Percentiles rank a stretch among this genome's conserved stretches.
Evolutionary conservation across 306 rosid genomes (phyloP).

Genomic region (Castanea crenata): DNA sequence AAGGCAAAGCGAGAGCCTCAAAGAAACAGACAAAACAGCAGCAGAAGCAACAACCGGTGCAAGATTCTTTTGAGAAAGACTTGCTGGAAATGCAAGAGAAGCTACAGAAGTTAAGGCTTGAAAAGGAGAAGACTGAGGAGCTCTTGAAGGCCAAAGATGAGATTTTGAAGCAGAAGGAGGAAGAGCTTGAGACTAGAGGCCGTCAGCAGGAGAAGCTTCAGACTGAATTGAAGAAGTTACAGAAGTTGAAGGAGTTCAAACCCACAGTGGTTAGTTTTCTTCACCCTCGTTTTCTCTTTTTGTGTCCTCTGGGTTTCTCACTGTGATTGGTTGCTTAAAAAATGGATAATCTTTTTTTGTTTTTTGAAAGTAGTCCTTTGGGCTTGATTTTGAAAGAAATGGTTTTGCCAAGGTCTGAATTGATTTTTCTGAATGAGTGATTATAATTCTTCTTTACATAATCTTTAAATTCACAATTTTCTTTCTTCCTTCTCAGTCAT

Average conservation of each 20-base stretch:
- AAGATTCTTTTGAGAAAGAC: constrained; percentile 55
- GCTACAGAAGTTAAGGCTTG: constrained; percentile 56
- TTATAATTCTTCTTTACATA: background rate
- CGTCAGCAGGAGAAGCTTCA: constrained; percentile 73
- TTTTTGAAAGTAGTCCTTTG: background rate
- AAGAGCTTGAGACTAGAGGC: constrained; percentile 60
- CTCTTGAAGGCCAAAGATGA: constrained; percentile 75
- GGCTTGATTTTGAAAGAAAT: background rate
- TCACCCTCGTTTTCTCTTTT: background rate
- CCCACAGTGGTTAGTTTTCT: constrained; percentile 64
- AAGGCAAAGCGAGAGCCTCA: constrained; percentile 42
- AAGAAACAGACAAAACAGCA: constrained; percentile 50
- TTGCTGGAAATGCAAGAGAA: constrained; percentile 77
- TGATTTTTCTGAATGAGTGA: background rate
- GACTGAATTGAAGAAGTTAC: constrained; percentile 69
- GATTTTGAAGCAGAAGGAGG: constrained; percentile 65
- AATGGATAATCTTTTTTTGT: background rate
- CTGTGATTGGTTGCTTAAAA: background rate
- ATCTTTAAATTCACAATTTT: background rate
- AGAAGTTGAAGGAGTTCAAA: constrained; percentile 84
- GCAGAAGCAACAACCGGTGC: background rate
- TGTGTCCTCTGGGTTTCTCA: background rate
- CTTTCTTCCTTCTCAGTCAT: background rate
- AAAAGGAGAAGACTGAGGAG: constrained; percentile 82
- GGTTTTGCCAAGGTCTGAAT: too few relatives aligned